Conservation (phyloP, 768 basidiomycete genomes). For the Naganishia antarctica region DNA sequence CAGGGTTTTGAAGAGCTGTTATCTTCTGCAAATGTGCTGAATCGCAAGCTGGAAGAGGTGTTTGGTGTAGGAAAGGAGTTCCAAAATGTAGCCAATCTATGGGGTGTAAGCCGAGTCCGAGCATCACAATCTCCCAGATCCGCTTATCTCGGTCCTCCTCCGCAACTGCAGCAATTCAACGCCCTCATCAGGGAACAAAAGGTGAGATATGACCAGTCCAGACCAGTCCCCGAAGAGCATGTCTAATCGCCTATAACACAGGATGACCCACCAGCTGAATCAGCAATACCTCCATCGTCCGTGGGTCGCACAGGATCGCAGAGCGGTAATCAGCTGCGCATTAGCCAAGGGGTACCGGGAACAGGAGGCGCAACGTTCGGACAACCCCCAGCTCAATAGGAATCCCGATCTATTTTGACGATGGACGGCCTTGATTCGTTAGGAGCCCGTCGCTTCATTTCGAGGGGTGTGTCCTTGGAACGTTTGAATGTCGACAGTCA, state of each 20-base stretch:
- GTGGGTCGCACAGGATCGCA: not conserved
- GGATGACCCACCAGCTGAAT: not conserved
- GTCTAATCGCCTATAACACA: not conserved
- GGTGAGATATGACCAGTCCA: constrained; percentile 20
- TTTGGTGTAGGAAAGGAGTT: constrained; percentile 89
- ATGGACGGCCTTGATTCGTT: too few relatives aligned
- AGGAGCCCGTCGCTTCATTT: too few relatives aligned
- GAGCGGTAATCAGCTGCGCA: constrained; percentile 24
- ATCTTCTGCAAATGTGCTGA: constrained; percentile 74
- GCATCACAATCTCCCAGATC: too few relatives aligned
- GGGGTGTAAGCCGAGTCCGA: constrained; percentile 55
- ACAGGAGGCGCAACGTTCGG: constrained; percentile 36
- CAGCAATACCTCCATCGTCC: not conserved
- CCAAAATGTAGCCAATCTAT: constrained; percentile 76
- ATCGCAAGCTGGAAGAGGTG: constrained; percentile 88
- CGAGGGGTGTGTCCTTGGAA: too few relatives aligned
- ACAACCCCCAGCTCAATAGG: not conserved
- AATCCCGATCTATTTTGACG: too few relatives aligned
- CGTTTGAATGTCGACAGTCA: too few relatives aligned
- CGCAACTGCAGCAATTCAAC: constrained; percentile 42
- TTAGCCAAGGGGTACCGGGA: constrained; percentile 43
- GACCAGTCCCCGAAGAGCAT: not conserved
- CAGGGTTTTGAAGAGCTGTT: constrained; percentile 85
- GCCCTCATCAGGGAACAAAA: constrained; percentile 45
- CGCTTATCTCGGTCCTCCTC: too few relatives aligned